Evolutionary conservation across 1,284 basidiomycete genomes (phyloP), one percentile per base, ranked within the genome.

Genomic region (Apiotrichum domesticum): DNA sequence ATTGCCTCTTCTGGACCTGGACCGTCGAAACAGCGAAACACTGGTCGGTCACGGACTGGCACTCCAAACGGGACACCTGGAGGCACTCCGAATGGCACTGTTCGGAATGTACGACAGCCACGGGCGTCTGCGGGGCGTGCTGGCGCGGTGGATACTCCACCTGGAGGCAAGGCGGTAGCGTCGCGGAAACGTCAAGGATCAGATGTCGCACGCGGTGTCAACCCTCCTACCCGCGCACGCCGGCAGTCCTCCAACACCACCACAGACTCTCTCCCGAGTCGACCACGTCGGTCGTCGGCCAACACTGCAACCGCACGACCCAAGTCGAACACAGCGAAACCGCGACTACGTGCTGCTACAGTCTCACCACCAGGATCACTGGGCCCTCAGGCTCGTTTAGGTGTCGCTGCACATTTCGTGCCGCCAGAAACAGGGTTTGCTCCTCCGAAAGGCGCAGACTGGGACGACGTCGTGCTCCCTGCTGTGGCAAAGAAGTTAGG

Each of bases 401-500:
- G 69, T 13, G 60, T 72, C 3, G 72, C 71, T 2, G 73, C 73
- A 0, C 72, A 75, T 57, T 65, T 70, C 29, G 67, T 74, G 3
- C 73, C 73, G 3, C 71, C 69, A 6, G 70, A 72, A 50, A 64
- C 56, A 32, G 66, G 43, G 6, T 73, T 71, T 51, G 72, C 72
- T 2, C 75, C 75, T 6, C 72, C 75, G 35, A 73, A 74, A 50
- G 74, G 72, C 13, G 64, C 68, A 6, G 68, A 76, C 51, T 77
- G 76, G 76, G 77, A 78, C 56, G 75, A 77, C 35, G 73, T 86
- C 32, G 82, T 86, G 2, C 72, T 87, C 9, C 85, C 85, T 9
- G 87, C 86, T 3, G 87, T 93, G 4, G 89, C 90, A 14, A 82
- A 87, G 59, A 90, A 90, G 78, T 85, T 85, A 67, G 88, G 88